A percentile compares a stretch with the other conserved stretches of the same genome.
phyloP scores from a whole-genome alignment of 2,329 filamentous ascomycete species.

The Nemania abortiva region DNA sequence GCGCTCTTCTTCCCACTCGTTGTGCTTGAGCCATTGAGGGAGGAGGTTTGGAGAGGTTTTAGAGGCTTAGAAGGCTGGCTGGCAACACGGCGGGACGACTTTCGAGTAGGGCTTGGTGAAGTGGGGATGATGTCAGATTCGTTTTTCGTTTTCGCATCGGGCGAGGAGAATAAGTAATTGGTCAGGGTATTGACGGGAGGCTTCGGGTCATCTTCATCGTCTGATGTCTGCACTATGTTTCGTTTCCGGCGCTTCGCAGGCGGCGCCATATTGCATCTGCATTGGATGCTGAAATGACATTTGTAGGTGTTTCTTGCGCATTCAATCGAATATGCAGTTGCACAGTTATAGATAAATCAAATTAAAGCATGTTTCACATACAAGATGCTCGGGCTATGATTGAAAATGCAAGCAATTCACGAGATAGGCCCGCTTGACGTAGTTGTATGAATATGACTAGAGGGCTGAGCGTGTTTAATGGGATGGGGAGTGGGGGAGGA shows the following conservation, averaged over 20 bases:
- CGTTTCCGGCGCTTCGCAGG: slow-evolving; percentile 70
- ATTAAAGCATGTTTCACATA: background rate
- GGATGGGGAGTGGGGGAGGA: slow-evolving; percentile 5
- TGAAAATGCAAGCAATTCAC: background rate
- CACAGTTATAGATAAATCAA: slow-evolving; percentile 6
- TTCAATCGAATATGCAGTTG: slow-evolving; percentile 8
- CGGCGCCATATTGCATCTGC: slow-evolving; percentile 62
- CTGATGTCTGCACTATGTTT: slow-evolving; percentile 64
- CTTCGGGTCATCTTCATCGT: slow-evolving; percentile 61
- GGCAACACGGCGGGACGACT: slow-evolving; percentile 37
- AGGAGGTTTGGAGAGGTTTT: slow-evolving; percentile 46
- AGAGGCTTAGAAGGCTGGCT: slow-evolving; percentile 43
- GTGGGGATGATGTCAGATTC: slow-evolving; percentile 43
- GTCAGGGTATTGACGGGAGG: slow-evolving; percentile 60
- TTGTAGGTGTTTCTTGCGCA: slow-evolving; percentile 27
- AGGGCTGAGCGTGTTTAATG: slow-evolving; percentile 7
- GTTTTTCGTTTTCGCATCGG: slow-evolving; percentile 56
- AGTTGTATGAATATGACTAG: no score
- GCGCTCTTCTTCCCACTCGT: slow-evolving; percentile 52
- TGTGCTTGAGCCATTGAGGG: slow-evolving; percentile 42
- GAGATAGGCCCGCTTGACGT: slow-evolving; percentile 14
- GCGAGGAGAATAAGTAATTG: slow-evolving; percentile 67
- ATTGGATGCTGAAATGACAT: slow-evolving; percentile 43
- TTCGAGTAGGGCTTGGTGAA: slow-evolving; percentile 48
- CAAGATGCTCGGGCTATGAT: background rate